These are phyloP conservation scores for Xylaria sp. DNA, from an alignment of 2,329 filamentous ascomycete genomes.

Conservation along the genomic window DNA sequence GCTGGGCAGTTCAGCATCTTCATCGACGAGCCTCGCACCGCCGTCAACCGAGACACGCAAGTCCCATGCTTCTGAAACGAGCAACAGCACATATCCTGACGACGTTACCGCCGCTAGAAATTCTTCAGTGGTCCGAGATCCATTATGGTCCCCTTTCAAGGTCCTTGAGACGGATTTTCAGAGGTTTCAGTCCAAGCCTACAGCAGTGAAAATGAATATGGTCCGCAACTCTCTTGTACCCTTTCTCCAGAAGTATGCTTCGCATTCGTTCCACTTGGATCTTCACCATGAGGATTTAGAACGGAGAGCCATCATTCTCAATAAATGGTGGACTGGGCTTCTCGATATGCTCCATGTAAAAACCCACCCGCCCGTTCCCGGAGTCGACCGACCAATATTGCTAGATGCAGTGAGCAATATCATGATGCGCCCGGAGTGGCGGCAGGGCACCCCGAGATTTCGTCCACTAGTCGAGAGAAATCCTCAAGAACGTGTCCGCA, in stretches of 20 bases:
- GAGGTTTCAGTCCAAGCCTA: conserved; percentile 77
- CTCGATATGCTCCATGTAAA: conserved; percentile 82
- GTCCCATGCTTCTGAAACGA: conserved; percentile 50
- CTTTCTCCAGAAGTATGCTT: conserved; percentile 77
- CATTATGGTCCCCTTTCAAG: conserved; percentile 66
- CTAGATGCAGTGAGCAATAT: conserved; percentile 82
- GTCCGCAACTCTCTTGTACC: conserved; percentile 78
- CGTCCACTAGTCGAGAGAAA: conserved; percentile 69
- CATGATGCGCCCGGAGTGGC: conserved; percentile 92
- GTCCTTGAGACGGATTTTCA: conserved; percentile 61
- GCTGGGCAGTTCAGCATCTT: conserved; percentile 58
- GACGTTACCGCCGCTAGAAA: conserved; percentile 38
- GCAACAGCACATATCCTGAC: conserved; percentile 48
- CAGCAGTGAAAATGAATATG: conserved; percentile 77
- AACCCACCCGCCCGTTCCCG: conserved; percentile 75
- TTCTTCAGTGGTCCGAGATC: conserved; percentile 56
- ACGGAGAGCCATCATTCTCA: conserved; percentile 79
- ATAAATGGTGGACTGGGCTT: conserved; percentile 90
- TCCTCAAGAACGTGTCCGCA: conserved; percentile 58
- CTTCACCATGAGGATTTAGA: conserved; percentile 86
- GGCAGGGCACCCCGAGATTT: conserved; percentile 75
- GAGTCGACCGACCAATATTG: conserved; percentile 83
- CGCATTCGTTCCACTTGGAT: conserved; percentile 71
- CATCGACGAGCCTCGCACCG: conserved; percentile 58
- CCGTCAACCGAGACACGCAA: conserved; percentile 53